Base-by-base conservation (phyloP, 306 rosid species). In the Gleditsia sinensis region DNA sequence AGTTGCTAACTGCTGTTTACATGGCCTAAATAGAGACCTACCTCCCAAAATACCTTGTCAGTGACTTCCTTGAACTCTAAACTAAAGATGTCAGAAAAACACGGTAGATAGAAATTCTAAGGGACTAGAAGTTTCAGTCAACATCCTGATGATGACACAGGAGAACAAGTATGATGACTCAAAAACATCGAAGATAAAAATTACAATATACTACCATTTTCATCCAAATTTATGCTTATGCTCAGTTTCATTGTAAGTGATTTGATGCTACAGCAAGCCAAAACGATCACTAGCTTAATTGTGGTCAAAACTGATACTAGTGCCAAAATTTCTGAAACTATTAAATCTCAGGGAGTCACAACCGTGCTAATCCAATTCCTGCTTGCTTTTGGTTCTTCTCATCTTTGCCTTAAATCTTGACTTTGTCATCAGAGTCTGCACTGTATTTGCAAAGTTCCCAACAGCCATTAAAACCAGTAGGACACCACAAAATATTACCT, bases 321-420 rank as follows among this genome's bases (percentile, higher is more conserved):
- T 67, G 74, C 57, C 45, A 76, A 63, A 76, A 80, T 59, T 60
- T 49, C 71, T 68, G 80, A 80, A 72, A 72, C 75, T 80, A 83
- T 12, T 33, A 56, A 72, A 63, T 72, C 37, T 24, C 16, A 33
- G 53, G 55, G 61, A 55, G 25, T 7, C 43, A 63, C 77, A 81
- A 64, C 53, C 64, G 79, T 71, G 69, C 82, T 78, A 82, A 75
- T 82, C 57, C 81, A 94, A 60, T 55, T 88, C 90, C 78, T 90
- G 97, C 90, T 86, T 95, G 92, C 98, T 95, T 90, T 80, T 92
- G 82, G 82, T 88, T 79, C 78, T 92, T 78, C 80, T 92, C 96
- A 95, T 92, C 88, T 95, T 95, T 45, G 99, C 99, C 91, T 95
- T 95, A 71, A 95, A 88, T 80, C 98, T 90, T 40, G 97, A 92